A percentile compares a stretch with the other conserved stretches of the same genome.
Conservation (phyloP, 75 land plant species). For the Cupressus sempervirens region DNA sequence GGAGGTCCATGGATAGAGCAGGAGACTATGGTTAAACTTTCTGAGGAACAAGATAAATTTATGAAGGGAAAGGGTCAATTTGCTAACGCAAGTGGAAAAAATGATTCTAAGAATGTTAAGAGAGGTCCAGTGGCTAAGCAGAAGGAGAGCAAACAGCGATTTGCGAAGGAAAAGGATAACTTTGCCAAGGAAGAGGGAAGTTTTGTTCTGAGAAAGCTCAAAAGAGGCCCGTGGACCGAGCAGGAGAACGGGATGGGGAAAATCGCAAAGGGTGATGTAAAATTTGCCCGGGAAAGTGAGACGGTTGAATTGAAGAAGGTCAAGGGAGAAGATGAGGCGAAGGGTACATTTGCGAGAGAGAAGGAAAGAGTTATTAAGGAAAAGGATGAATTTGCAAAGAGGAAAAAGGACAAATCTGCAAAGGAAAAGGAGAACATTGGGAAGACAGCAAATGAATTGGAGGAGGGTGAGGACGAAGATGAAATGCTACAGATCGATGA, state of each 20-base stretch:
- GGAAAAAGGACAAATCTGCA: not conserved
- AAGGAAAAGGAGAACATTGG: not conserved
- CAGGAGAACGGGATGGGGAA: not conserved
- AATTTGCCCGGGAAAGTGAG: not conserved
- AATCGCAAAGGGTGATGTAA: not conserved
- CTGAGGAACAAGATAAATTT: not conserved
- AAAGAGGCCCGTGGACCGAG: not conserved
- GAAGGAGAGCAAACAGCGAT: not conserved
- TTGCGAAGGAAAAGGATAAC: not conserved
- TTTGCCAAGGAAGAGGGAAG: not conserved
- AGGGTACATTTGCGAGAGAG: not conserved
- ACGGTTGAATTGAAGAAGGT: not conserved
- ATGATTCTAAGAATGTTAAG: not conserved
- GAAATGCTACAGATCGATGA: conserved; percentile 4
- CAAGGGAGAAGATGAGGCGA: not conserved
- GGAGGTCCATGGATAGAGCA: not conserved
- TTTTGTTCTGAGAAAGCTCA: not conserved
- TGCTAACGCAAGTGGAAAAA: not conserved
- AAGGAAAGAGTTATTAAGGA: not conserved
- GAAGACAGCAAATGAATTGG: not conserved
- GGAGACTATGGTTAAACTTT: not conserved
- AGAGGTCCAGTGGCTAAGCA: not conserved
- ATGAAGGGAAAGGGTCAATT: not conserved
- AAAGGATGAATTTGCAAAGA: not conserved
- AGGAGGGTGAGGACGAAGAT: conserved; percentile 10